Conservation (phyloP, 768 basidiomycete species). For the Ephemerocybe angulata region DNA sequence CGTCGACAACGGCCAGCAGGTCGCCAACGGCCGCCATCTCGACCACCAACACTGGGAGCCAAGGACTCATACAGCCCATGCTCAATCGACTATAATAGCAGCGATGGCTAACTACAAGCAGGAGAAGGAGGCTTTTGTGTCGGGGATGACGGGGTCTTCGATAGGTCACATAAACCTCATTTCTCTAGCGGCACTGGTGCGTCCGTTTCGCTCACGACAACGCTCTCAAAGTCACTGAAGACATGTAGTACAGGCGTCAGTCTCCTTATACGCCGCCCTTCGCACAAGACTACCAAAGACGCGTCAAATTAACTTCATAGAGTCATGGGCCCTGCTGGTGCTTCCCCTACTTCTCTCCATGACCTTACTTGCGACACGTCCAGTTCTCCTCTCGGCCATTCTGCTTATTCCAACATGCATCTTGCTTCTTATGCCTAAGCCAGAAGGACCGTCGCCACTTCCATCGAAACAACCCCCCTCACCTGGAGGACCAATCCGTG, state of each 20-base stretch:
- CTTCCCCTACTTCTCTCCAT: constrained; percentile 79
- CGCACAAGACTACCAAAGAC: constrained; percentile 44
- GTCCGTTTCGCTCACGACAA: constrained; percentile 3
- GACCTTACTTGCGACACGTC: constrained; percentile 65
- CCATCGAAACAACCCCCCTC: constrained; percentile 40
- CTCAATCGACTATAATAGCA: neutral
- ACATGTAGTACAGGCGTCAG: constrained; percentile 51
- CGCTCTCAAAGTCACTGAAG: neutral
- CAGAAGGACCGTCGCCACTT: constrained; percentile 45
- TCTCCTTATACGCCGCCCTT: constrained; percentile 63
- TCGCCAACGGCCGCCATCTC: neutral
- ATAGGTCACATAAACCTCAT: constrained; percentile 66
- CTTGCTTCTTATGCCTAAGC: constrained; percentile 41
- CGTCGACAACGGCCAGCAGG: neutral
- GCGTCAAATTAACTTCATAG: constrained; percentile 33
- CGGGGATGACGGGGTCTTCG: constrained; percentile 67
- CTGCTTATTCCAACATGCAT: constrained; percentile 45
- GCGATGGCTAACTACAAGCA: constrained; percentile 52
- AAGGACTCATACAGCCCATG: too few relatives aligned
- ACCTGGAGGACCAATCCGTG: constrained; percentile 15
- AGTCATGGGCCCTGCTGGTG: constrained; percentile 64
- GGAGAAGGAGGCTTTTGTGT: constrained; percentile 80
- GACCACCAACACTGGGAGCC: neutral
- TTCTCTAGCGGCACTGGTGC: constrained; percentile 39
- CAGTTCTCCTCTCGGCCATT: constrained; percentile 46